Base-by-base conservation (phyloP, 257 asterid genomes). In the Marsdenia floribunda region DNA sequence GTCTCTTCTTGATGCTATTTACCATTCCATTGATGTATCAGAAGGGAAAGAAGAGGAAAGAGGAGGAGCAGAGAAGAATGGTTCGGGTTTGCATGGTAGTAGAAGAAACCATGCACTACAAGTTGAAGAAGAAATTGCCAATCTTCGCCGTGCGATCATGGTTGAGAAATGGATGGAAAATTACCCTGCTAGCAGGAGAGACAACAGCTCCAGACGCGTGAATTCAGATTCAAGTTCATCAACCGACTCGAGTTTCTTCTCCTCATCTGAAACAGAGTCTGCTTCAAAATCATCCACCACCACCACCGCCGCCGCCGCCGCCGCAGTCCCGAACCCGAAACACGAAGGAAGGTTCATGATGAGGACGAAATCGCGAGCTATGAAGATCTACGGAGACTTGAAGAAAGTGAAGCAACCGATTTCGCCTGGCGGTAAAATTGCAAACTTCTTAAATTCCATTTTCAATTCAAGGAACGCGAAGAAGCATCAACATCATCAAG, bases 111-210 rank as follows among this genome's bases (percentile, higher is more conserved):
- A 75, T 14, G 76, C 76, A 15, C 71, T 73, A 1, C 78, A 76
- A 24, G 74, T 83, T 0, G 92, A 90, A 24, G 85, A 86, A 64
- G 98, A 91, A 38, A 77, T 86, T 15, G 87, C 88, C n/a, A 85
- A 91, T 77, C 86, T 89, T 33, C 82, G 98, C 1, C 80, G 95
- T 50, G 95, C 98, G 11, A 89, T 89, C 77, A 75, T 85, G 86
- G 82, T 91, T 50, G 98, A 91, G 79, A 88, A 91, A 82, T 90
- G 97, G 96, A 87, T 92, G 89, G 89, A 82, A n/a, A 85, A 81
- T 47, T 76, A 87, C 76, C 50, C 71, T 8, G 24, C 61, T 73
- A 21, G 57, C 71, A 53, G 24, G 35, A 24, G 46, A 44, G 40
- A 71, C 16, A 46, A 73, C 73, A 80, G 86, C n/a, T 77, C 87